Evolutionary conservation across 495 filamentous ascomycete genomes (phyloP), one percentile per base, ranked within the genome.

Genomic region (Daldinia childiae): DNA sequence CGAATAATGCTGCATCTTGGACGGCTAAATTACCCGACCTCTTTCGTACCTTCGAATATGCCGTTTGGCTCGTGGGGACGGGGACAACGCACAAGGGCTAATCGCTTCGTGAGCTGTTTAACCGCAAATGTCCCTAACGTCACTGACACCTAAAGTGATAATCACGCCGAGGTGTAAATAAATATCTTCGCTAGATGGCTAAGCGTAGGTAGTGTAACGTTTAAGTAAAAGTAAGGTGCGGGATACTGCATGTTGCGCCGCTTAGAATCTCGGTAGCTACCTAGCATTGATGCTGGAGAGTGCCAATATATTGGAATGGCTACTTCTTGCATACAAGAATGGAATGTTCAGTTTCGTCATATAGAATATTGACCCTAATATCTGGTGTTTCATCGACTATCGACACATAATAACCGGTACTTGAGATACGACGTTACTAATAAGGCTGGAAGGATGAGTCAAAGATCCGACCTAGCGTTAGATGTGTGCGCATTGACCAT

Each of bases 371-470:
- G 34, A 66, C 51, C n/a, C 52, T 43, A 59, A 69, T 63, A 58
- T 48, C 36, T 60, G 50, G 56, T 5, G 24, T 43, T 32, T 66
- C 56, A 61, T 56, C 58, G 45, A 30, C 54, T 58, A 48, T 58
- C 41, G 30, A 65, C 26, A 62, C 56, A 68, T 55, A 73, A 73
- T 69, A 64, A 64, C 60, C 64, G 50, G 63, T 55, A 57, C 58
- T 63, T 24, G n/a, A 63, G 66, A 66, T 73, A 63, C 66, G 71
- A 73, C 71, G 71, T 73, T 73, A 69, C 71, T 57, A 66, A 51
- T 69, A 73, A 63, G 71, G 71, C 71, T 69, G 34, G 60, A 66
- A 63, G 8, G 8, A 26, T 43, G 56, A 68, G 55, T 62, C 43
- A 63, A 36, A 59, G 15, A 52, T 21, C 15, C 4, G 43, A 62